A percentile compares a stretch with the other conserved stretches of the same genome.
phyloP scores from a whole-genome alignment of 164 flowering plant species.

The Vitis rotundifolia region DNA sequence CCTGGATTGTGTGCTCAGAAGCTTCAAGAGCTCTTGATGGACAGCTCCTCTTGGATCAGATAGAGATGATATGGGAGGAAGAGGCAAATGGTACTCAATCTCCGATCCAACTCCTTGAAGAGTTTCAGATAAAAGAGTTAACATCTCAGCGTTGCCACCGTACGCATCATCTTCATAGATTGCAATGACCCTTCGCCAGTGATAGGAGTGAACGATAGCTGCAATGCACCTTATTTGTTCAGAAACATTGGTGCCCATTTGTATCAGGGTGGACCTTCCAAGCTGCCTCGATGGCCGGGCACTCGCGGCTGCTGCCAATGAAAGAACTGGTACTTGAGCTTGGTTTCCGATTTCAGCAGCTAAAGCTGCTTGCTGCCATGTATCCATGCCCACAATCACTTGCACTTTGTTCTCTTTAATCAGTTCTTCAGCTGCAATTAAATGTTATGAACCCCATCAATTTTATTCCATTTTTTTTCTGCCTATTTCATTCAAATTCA shows the following conservation, averaged over 20 bases:
- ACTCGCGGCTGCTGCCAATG: conserved; percentile 33
- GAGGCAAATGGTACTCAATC: conserved; percentile 31
- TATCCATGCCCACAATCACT: conserved; percentile 35
- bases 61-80: conserved; percentile 30
- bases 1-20: conserved; percentile 21
- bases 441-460: neutral
- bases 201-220: conserved; percentile 25
- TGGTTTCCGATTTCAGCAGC: conserved; percentile 39
- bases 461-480: no score
- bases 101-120: conserved; percentile 23
- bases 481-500: no score
- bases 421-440: conserved; percentile 30
- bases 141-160: conserved; percentile 26
- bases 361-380: conserved; percentile 48
- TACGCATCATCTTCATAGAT: conserved; percentile 45
- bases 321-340: conserved; percentile 43
- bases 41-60: conserved; percentile 16
- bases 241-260: conserved; percentile 23
- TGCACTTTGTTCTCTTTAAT: conserved; percentile 22
- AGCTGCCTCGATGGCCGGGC: conserved; percentile 18
- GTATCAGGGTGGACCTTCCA: conserved; percentile 46
- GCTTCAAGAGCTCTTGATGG: conserved; percentile 17
- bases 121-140: conserved; percentile 25
- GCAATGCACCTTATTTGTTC: conserved; percentile 37
- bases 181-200: conserved; percentile 35